Conservation (phyloP, 2,329 filamentous ascomycete species). For the Harringtonia lauricola region DNA sequence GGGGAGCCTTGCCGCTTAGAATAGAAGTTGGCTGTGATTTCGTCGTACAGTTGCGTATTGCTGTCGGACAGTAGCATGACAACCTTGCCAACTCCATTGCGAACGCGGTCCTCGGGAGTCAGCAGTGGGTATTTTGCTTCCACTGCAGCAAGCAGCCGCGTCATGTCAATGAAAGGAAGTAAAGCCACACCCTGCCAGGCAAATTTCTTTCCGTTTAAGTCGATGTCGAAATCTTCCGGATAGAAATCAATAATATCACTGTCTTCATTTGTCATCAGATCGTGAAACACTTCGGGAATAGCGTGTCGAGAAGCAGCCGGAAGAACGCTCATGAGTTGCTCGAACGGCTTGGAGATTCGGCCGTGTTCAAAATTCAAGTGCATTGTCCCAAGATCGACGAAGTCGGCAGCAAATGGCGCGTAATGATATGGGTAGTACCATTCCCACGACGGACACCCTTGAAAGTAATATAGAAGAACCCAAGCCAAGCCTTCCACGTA, state of each 20-base stretch:
- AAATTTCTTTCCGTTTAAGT: slow-evolving; percentile 96
- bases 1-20: slow-evolving; percentile 68
- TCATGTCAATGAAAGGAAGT: slow-evolving; percentile 92
- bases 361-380: slow-evolving; percentile 76
- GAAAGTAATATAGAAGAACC: slow-evolving; percentile 95
- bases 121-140: slow-evolving; percentile 71
- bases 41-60: slow-evolving; percentile 70
- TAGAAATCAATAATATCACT: slow-evolving; percentile 98
- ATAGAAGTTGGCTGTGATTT: slow-evolving; percentile 77
- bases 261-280: slow-evolving; percentile 77
- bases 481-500: slow-evolving; percentile 93
- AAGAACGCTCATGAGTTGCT: slow-evolving; percentile 96
- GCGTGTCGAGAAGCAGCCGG: slow-evolving; percentile 88
- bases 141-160: slow-evolving; percentile 72
- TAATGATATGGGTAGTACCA: slow-evolving; percentile 99
- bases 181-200: slow-evolving; percentile 94
- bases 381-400: slow-evolving; percentile 71
- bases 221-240: slow-evolving; percentile 83
- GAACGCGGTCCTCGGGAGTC: slow-evolving; percentile 61
- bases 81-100: slow-evolving; percentile 73
- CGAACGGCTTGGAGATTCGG: slow-evolving; percentile 78
- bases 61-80: slow-evolving; percentile 75
- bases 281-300: slow-evolving; percentile 78
- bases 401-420: slow-evolving; percentile 93
- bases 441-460: slow-evolving; percentile 96